Evolutionary conservation across 2,329 filamentous ascomycete genomes (phyloP).

Genomic region (Dactylonectria estremocensis): DNA sequence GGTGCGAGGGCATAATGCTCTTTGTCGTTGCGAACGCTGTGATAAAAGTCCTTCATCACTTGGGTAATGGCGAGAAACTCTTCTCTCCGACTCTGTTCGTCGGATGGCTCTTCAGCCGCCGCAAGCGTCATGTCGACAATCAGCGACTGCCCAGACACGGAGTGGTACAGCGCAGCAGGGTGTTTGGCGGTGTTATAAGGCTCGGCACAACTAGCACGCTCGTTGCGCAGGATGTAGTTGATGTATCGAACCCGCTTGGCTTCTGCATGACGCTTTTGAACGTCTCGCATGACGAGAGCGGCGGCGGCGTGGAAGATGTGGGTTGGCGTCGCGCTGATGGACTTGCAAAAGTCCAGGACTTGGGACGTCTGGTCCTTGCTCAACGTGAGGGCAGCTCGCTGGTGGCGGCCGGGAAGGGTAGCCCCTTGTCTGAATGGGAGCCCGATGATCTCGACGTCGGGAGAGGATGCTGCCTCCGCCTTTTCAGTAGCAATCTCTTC

Average conservation of each 20-base stretch:
- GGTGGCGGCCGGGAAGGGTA: slow-evolving; percentile 41
- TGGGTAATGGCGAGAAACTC: slow-evolving; percentile 47
- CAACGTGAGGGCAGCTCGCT: slow-evolving; percentile 44
- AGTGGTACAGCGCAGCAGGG: slow-evolving; percentile 51
- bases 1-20: slow-evolving; percentile 49
- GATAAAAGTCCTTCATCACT: slow-evolving; percentile 49
- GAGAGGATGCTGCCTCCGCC: neutral
- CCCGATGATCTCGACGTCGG: neutral
- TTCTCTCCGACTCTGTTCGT: neutral
- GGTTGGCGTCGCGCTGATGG: slow-evolving; percentile 44
- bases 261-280: slow-evolving; percentile 24
- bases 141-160: slow-evolving; percentile 46
- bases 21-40: slow-evolving; percentile 47
- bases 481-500: neutral
- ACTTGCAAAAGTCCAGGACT: slow-evolving; percentile 41
- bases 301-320: slow-evolving; percentile 54
- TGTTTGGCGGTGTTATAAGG: slow-evolving; percentile 47
- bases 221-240: slow-evolving; percentile 53
- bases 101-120: neutral
- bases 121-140: slow-evolving; percentile 42
- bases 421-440: slow-evolving; percentile 43
- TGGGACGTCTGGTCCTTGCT: slow-evolving; percentile 30
- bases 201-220: slow-evolving; percentile 42
- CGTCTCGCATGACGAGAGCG: slow-evolving; percentile 48
- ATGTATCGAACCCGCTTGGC: slow-evolving; percentile 45